Percentiles rank a stretch among this genome's conserved stretches.
Evolutionary conservation across 768 basidiomycete species (phyloP).

Genomic region (Naganishia randhawae): DNA sequence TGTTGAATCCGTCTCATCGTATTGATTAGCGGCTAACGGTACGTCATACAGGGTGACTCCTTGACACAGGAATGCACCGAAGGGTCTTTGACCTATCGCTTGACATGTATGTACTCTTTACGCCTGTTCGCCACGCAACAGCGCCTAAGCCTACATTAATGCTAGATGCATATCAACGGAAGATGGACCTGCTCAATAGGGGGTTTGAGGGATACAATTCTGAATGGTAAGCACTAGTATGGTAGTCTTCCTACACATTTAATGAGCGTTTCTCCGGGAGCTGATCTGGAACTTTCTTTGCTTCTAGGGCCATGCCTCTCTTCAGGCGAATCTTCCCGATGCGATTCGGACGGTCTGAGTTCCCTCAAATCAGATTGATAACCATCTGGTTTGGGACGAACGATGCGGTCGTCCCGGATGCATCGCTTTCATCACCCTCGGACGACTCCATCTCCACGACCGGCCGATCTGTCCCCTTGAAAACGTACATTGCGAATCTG

Average conservation of each 20-base stretch:
- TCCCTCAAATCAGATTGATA: slow-evolving; percentile 65
- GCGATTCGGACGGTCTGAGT: slow-evolving; percentile 54
- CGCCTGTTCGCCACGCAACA: background rate
- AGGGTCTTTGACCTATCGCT: slow-evolving; percentile 63
- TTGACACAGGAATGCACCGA: slow-evolving; percentile 40
- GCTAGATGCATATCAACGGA: slow-evolving; percentile 72
- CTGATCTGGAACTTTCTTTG: background rate
- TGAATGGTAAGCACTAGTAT: slow-evolving; percentile 60
- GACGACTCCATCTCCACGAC: slow-evolving; percentile 41
- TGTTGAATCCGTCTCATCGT: background rate
- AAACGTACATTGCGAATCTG: slow-evolving; percentile 64
- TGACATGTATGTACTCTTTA: slow-evolving; percentile 58
- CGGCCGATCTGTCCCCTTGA: slow-evolving; percentile 71
- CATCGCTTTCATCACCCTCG: background rate
- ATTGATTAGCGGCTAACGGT: background rate
- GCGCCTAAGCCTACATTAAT: slow-evolving; percentile 7
- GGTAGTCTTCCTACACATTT: too few relatives aligned
- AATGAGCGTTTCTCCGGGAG: background rate
- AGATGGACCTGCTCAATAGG: slow-evolving; percentile 79
- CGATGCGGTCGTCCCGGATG: slow-evolving; percentile 65
- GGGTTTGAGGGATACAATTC: slow-evolving; percentile 76
- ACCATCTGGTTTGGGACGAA: slow-evolving; percentile 81
- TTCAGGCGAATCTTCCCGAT: slow-evolving; percentile 68
- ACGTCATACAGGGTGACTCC: slow-evolving; percentile 41
- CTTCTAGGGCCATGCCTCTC: slow-evolving; percentile 62